These are phyloP conservation scores for Extremus antarcticus DNA, from an alignment of 495 filamentous ascomycete genomes.

Conservation along the genomic window DNA sequence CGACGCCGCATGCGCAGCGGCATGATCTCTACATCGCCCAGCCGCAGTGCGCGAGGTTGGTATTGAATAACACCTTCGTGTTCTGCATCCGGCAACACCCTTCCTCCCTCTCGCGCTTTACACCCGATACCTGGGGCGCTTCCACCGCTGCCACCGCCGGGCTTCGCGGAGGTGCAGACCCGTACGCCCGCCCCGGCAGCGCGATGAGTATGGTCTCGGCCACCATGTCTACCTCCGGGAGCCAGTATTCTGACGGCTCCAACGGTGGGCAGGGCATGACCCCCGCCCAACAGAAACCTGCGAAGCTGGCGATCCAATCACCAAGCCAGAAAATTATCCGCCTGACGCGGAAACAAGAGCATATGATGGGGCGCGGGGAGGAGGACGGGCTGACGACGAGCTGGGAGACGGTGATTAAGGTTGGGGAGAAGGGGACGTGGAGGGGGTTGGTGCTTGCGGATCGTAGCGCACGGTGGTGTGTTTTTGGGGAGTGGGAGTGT, in stretches of 20 bases:
- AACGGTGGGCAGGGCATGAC: slow-evolving; percentile 7
- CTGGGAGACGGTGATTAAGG: slow-evolving; percentile 98
- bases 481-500: slow-evolving; percentile 92
- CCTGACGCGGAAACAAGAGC: slow-evolving; percentile 77
- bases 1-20: slow-evolving; percentile 89
- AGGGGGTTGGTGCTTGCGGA: slow-evolving; percentile 89
- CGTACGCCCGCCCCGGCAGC: neutral
- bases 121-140: slow-evolving; percentile 34
- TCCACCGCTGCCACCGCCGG: neutral
- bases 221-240: slow-evolving; percentile 46
- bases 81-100: slow-evolving; percentile 92
- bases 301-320: slow-evolving; percentile 89
- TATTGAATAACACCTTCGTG: slow-evolving; percentile 93
- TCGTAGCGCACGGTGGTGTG: slow-evolving; percentile 92
- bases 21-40: slow-evolving; percentile 96
- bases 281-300: slow-evolving; percentile 58
- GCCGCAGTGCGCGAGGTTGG: slow-evolving; percentile 77
- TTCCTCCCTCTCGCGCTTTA: slow-evolving; percentile 42
- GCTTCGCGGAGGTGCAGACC: too few relatives aligned
- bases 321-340: slow-evolving; percentile 92
- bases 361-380: slow-evolving; percentile 33
- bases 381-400: slow-evolving; percentile 53
- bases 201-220: slow-evolving; percentile 39
- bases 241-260: slow-evolving; percentile 26
- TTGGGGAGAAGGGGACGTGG: slow-evolving; percentile 84